These are phyloP conservation scores for Staphylotrichum longicolle DNA, from an alignment of 495 filamentous ascomycete genomes.

Conservation along the genomic window DNA sequence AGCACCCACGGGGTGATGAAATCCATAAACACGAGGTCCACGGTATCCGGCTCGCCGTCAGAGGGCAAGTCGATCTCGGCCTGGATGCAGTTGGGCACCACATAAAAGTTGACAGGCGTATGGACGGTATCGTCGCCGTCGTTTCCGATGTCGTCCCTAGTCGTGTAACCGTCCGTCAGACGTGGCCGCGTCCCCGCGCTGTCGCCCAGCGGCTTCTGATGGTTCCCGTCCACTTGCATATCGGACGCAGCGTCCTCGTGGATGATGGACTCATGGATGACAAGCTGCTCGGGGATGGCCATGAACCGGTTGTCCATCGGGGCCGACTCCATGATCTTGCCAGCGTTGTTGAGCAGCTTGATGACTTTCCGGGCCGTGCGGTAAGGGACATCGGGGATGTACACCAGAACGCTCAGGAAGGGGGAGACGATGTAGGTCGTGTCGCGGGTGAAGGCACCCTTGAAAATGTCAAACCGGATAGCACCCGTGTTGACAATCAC, in stretches of 20 bases:
- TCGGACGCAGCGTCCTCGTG: constrained; percentile 13
- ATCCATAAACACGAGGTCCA: constrained; percentile 88
- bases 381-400: constrained; percentile 77
- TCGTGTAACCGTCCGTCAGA: constrained; percentile 80
- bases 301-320: constrained; percentile 37
- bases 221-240: neutral
- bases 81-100: constrained; percentile 79
- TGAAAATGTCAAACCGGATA: constrained; percentile 92
- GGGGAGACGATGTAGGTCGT: constrained; percentile 82
- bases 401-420: constrained; percentile 77
- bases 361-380: constrained; percentile 66
- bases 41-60: constrained; percentile 56
- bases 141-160: constrained; percentile 75
- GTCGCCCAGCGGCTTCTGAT: constrained; percentile 34
- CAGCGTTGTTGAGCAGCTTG: constrained; percentile 69
- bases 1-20: constrained; percentile 82
- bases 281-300: constrained; percentile 42
- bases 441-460: constrained; percentile 84
- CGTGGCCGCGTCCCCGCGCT: constrained; percentile 30
- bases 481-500: constrained; percentile 85
- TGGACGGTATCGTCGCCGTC: constrained; percentile 93
- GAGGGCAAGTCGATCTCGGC: constrained; percentile 56
- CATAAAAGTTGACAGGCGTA: constrained; percentile 66
- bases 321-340: constrained; percentile 50
- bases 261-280: constrained; percentile 30